Percentiles rank a stretch among this genome's conserved stretches.
Conservation (phyloP, 345 rosid species). For the Gossypium turneri region DNA sequence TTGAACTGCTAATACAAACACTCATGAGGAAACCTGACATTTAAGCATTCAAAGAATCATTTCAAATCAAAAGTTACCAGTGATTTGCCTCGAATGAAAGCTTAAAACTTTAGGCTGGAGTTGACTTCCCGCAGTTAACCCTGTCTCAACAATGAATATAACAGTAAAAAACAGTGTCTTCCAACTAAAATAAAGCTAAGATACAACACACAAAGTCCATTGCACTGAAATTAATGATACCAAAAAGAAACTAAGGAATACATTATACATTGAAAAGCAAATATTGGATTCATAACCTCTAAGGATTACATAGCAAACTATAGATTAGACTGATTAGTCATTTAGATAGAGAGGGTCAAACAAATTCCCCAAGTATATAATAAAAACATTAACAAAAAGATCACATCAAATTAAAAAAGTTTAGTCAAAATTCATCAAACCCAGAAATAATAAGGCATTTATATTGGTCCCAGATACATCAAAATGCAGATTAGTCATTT, state of each 20-base stretch:
- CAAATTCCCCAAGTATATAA: not conserved
- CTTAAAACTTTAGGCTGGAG: constrained; percentile 9
- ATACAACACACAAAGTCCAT: not conserved
- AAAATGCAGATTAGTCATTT: not conserved
- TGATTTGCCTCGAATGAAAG: not conserved
- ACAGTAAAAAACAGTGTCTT: not conserved
- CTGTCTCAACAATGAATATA: not conserved
- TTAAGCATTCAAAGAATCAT: constrained; percentile 7
- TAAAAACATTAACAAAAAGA: not conserved
- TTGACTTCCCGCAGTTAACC: constrained; percentile 4
- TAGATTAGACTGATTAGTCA: not conserved
- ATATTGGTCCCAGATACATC: too few species aligned
- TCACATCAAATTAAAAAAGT: not conserved
- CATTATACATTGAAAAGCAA: not conserved
- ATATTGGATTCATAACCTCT: not conserved
- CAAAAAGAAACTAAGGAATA: not conserved
- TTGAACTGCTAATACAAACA: not conserved
- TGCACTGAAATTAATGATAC: not conserved
- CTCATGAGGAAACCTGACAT: not conserved
- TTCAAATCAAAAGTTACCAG: constrained; percentile 1
- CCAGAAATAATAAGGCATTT: constrained; percentile 4
- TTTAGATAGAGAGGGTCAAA: not conserved
- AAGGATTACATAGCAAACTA: not conserved
- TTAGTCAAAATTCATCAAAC: not conserved
- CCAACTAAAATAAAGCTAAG: not conserved